These are phyloP conservation scores for Pyronema omphalodes DNA, from an alignment of 495 filamentous ascomycete genomes.

Conservation along the genomic window DNA sequence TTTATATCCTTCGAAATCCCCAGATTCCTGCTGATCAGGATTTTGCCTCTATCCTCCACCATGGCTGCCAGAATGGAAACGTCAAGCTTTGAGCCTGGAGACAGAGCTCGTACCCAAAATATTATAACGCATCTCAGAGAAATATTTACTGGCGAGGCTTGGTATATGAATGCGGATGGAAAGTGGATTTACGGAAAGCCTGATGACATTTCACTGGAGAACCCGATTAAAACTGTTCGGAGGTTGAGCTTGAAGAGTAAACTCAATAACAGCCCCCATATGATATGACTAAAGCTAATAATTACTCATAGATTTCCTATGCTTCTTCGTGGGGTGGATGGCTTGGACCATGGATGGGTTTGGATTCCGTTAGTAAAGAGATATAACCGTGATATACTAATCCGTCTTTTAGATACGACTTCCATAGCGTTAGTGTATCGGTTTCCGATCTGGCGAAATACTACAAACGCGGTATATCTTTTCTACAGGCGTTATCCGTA, in stretches of 20 bases:
- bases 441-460: slow-evolving; percentile 48
- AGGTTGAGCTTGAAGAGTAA: slow-evolving; percentile 17
- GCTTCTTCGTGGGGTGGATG: slow-evolving; percentile 26
- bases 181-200: slow-evolving; percentile 21
- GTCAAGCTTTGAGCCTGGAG: no score
- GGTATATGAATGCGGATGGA: slow-evolving; percentile 20
- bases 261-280: no score
- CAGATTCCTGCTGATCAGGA: no score
- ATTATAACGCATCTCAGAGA: slow-evolving; percentile 16
- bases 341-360: slow-evolving; percentile 25
- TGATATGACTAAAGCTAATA: no score
- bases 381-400: slow-evolving; percentile 22
- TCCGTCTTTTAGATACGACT: slow-evolving; percentile 32
- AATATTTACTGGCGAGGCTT: slow-evolving; percentile 21
- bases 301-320: slow-evolving; percentile 17
- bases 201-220: slow-evolving; percentile 18
- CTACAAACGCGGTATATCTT: slow-evolving; percentile 30
- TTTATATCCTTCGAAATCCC: no score
- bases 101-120: not conserved
- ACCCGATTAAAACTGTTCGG: slow-evolving; percentile 16
- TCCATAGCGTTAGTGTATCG: slow-evolving; percentile 56
- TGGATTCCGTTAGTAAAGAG: slow-evolving; percentile 34
- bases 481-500: no score
- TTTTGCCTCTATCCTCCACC: no score
- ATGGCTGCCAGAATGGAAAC: no score